Percentiles rank a stretch among this genome's conserved stretches.
phyloP scores from a whole-genome alignment of 2,329 filamentous ascomycete genomes.

The Hyphodiscus sp. region DNA sequence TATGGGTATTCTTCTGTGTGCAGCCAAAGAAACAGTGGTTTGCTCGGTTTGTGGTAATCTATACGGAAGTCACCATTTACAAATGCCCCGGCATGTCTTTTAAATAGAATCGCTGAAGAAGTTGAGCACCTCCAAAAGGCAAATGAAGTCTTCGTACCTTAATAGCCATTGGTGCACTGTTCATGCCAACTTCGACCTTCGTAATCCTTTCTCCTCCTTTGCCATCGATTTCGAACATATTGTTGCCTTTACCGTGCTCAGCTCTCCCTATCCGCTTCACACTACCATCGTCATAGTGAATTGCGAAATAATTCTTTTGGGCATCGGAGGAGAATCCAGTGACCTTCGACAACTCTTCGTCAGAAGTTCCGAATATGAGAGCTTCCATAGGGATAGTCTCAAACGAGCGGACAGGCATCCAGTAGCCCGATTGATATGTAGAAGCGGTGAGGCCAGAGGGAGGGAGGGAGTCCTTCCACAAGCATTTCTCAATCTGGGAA shows the following conservation, averaged over 20 bases:
- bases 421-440: constrained; percentile 11
- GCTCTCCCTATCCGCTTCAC: background rate
- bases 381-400: constrained; percentile 6
- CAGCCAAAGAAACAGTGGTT: constrained; percentile 9
- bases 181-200: constrained; percentile 12
- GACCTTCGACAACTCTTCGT: constrained; percentile 1
- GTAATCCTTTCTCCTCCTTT: constrained; percentile 7
- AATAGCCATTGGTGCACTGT: constrained; percentile 10
- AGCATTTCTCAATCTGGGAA: background rate
- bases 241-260: background rate
- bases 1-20: constrained; percentile 9
- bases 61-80: no score
- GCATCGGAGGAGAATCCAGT: constrained; percentile 9
- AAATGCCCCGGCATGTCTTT: no score
- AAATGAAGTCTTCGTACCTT: constrained; percentile 4
- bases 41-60: constrained; percentile 12
- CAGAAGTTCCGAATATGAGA: constrained; percentile 6
- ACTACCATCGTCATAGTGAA: constrained; percentile 4
- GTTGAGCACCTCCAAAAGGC: no score
- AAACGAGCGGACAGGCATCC: constrained; percentile 7
- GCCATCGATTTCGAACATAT: constrained; percentile 9
- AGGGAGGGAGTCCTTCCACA: constrained; percentile 9
- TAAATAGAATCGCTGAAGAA: no score
- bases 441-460: constrained; percentile 3
- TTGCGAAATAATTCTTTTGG: background rate